Evolutionary conservation across 495 filamentous ascomycete species (phyloP).

Genomic region (Aspergillus indologenus): DNA sequence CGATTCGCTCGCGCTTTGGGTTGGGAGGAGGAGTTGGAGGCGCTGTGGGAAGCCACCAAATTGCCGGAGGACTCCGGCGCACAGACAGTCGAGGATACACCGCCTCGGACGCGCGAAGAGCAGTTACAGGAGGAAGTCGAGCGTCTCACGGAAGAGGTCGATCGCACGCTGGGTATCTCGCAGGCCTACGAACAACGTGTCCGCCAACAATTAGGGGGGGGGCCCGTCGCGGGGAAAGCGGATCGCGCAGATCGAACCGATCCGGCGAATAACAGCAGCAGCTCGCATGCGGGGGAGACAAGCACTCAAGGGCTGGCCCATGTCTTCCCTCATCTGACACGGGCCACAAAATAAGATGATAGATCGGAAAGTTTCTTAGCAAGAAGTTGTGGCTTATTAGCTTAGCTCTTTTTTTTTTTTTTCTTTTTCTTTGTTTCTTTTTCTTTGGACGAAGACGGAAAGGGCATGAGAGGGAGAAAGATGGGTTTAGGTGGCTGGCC

Average conservation of each 20-base stretch:
- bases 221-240: slow-evolving; percentile 1
- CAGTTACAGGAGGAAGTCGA: slow-evolving; percentile 51
- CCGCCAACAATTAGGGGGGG: slow-evolving; percentile 33
- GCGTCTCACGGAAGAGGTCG: slow-evolving; percentile 52
- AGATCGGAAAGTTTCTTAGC: not conserved
- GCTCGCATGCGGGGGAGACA: not conserved
- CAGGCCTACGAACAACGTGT: slow-evolving; percentile 44
- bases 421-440: too few relatives aligned
- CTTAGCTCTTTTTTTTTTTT: too few relatives aligned
- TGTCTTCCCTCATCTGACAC: slow-evolving; percentile 47
- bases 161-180: slow-evolving; percentile 47
- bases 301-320: slow-evolving; percentile 29
- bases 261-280: not conserved
- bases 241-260: slow-evolving; percentile 4
- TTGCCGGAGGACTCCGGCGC: slow-evolving; percentile 29
- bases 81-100: slow-evolving; percentile 30
- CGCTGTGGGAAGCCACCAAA: slow-evolving; percentile 58
- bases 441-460: not conserved
- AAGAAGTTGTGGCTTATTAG: not conserved
- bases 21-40: slow-evolving; percentile 83
- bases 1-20: slow-evolving; percentile 77
- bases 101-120: slow-evolving; percentile 50
- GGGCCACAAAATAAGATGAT: not conserved
- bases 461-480: not conserved
- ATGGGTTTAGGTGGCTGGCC: slow-evolving; percentile 2